These are phyloP conservation scores for Ogataea saltuana DNA, from an alignment of 805 yeast species.

Conservation along the genomic window DNA sequence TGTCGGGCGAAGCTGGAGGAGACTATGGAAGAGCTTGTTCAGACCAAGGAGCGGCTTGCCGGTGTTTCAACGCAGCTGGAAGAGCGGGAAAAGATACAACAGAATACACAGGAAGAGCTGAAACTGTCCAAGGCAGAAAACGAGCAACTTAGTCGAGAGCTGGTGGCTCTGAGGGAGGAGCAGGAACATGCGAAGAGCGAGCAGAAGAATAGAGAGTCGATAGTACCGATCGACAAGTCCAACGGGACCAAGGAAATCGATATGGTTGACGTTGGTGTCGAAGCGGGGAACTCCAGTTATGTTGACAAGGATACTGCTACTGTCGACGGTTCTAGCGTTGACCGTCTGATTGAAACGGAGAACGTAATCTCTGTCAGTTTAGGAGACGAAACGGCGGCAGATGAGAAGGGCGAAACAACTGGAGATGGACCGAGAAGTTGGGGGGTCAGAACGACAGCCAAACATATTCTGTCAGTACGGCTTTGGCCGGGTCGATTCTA, in stretches of 20 bases:
- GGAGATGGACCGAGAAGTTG: too few relatives aligned
- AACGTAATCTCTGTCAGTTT: too few relatives aligned
- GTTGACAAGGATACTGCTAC: constrained; percentile 5
- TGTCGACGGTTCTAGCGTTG: constrained; percentile 3
- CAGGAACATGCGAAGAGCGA: background rate
- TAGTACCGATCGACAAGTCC: background rate
- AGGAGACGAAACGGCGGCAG: too few relatives aligned
- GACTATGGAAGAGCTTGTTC: constrained; percentile 9
- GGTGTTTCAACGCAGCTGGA: constrained; percentile 9
- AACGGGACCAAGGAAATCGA: background rate
- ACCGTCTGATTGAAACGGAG: constrained; percentile 4
- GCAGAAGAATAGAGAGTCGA: background rate
- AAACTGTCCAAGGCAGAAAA: constrained; percentile 1
- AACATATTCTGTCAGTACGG: too few relatives aligned
- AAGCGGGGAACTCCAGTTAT: constrained; percentile 1
- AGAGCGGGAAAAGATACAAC: constrained; percentile 7
- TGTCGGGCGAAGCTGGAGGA: constrained; percentile 2
- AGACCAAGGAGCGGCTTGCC: constrained; percentile 1
- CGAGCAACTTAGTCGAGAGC: constrained; percentile 1
- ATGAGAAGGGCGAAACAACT: too few relatives aligned
- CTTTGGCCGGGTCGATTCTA: background rate
- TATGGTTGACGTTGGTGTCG: constrained; percentile 1
- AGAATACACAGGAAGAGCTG: constrained; percentile 7
- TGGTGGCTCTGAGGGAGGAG: background rate
- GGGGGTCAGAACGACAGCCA: too few relatives aligned